phyloP scores from a whole-genome alignment of 495 filamentous ascomycete genomes.

The Trichoderma gamsii region DNA sequence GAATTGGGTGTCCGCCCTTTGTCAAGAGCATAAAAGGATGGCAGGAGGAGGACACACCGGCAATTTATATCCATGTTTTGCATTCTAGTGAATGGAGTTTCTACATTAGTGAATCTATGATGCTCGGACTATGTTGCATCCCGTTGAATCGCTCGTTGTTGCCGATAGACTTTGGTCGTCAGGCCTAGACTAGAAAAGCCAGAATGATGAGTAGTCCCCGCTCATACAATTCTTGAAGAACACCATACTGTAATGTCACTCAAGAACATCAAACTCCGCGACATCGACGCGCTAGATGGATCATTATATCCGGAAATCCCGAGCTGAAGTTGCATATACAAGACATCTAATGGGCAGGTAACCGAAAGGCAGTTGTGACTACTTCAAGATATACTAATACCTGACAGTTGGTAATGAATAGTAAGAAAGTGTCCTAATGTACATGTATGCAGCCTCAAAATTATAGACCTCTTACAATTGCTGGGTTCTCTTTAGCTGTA shows the following conservation, averaged over 20 bases:
- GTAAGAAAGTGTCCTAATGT: too few relatives aligned
- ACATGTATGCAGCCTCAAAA: too few relatives aligned
- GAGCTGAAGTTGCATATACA: background rate
- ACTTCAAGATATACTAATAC: too few relatives aligned
- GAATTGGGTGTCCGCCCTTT: constrained; percentile 15
- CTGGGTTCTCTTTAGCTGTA: too few relatives aligned
- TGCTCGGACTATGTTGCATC: background rate
- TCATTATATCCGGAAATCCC: background rate
- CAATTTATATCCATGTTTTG: background rate
- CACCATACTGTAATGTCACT: background rate
- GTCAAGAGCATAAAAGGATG: constrained; percentile 13
- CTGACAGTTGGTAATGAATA: too few relatives aligned
- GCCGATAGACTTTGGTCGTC: background rate
- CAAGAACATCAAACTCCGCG: background rate
- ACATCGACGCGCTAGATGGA: background rate
- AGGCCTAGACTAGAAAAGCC: background rate
- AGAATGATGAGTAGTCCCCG: background rate
- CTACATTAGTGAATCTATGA: background rate
- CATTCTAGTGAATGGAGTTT: background rate
- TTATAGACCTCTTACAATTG: too few relatives aligned
- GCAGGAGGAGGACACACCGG: background rate
- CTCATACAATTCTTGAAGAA: background rate
- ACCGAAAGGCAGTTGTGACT: too few relatives aligned
- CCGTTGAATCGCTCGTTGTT: background rate
- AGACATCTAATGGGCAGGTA: too few relatives aligned